Evolutionary conservation across 2,329 filamentous ascomycete genomes (phyloP).

Genomic region (Aspergillus spinulosporus): DNA sequence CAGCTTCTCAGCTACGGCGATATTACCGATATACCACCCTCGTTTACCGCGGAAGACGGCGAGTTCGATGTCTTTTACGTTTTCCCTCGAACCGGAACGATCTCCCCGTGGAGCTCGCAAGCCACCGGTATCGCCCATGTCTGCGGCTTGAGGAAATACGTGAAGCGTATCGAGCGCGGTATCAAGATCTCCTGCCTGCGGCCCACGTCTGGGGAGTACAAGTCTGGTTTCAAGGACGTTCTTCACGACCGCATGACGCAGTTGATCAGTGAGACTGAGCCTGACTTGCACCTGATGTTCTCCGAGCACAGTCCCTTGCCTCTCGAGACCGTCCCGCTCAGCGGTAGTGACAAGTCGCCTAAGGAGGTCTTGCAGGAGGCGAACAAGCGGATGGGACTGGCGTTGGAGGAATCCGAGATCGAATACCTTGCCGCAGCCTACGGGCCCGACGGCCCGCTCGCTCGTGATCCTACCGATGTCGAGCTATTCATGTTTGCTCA

Average conservation of each 20-base stretch:
- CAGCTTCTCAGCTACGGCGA: slow-evolving; percentile 64
- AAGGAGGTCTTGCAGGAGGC: slow-evolving; percentile 74
- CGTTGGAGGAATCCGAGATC: slow-evolving; percentile 84
- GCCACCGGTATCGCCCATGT: slow-evolving; percentile 92
- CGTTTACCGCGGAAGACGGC: slow-evolving; percentile 50
- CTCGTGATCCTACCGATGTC: slow-evolving; percentile 74
- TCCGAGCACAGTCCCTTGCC: slow-evolving; percentile 64
- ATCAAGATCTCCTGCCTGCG: slow-evolving; percentile 68
- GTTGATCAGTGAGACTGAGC: slow-evolving; percentile 65
- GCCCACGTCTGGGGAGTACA: slow-evolving; percentile 58
- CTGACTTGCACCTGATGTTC: slow-evolving; percentile 76
- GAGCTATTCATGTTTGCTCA: slow-evolving; percentile 99
- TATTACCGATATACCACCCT: slow-evolving; percentile 48
- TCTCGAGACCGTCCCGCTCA: slow-evolving; percentile 74
- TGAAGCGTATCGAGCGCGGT: slow-evolving; percentile 82
- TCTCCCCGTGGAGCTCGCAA: slow-evolving; percentile 97
- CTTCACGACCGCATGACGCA: slow-evolving; percentile 97
- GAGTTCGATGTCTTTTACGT: slow-evolving; percentile 66
- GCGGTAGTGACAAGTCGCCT: slow-evolving; percentile 63
- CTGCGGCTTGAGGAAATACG: slow-evolving; percentile 72
- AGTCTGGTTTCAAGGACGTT: slow-evolving; percentile 60
- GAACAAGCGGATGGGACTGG: slow-evolving; percentile 80
- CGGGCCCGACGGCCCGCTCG: slow-evolving; percentile 60
- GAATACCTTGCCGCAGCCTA: slow-evolving; percentile 87
- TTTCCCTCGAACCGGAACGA: slow-evolving; percentile 73